Base-by-base conservation (phyloP, 371 early-diverging fungal genomes). In the Synchytrium microbalum region DNA sequence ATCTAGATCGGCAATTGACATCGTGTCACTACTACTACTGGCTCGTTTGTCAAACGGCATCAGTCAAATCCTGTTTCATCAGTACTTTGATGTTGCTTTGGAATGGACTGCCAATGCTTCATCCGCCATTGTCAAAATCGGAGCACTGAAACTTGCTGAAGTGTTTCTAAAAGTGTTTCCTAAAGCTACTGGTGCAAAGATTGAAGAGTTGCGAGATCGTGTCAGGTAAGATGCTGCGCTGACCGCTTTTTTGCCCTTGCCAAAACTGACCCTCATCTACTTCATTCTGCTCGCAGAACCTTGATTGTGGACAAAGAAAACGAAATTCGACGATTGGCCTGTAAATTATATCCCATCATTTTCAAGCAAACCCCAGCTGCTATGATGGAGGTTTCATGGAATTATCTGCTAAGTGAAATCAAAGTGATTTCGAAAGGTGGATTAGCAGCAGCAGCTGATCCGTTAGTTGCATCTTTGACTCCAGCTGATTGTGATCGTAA, bases 51-150 rank as follows among this genome's bases (percentile, higher is more conserved):
- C 46, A 19, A 38, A 38, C 2, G 74, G 75, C 14, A 46, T 81
- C 23, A 59, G 72, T 25, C 70, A 71, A 23, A 57, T 73, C 1
- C 68, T 81, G n/a, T 63, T 76, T n/a, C 63, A 72, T 25, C 76
- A 79, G 38, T 81, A 74, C 62, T 54, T 81, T 29, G 81, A 81
- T 56, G 24, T 73, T 25, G 60, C 72, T n/a, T 56, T 81, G 2
- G 79, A 81, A 61, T 59, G 75, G 24, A 69, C 75, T 1, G 72
- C 68, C 64, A 81, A 81, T 61, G 67, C 75, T 19, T 78, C 78
- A 16, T 69, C 73, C n/a, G 64, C 74, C 26, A 62, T 70, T 13
- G 66, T 79, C 31, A 77, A 79, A 59, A 62, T 73, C 30, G 78
- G 73, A 5, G 75, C 77, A 0, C 63, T 81, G 3, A 67, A 71